A percentile compares a stretch with the other conserved stretches of the same genome.
Conservation (phyloP, 78 protist species). For the Tieghemostelium lacteum region DNA sequence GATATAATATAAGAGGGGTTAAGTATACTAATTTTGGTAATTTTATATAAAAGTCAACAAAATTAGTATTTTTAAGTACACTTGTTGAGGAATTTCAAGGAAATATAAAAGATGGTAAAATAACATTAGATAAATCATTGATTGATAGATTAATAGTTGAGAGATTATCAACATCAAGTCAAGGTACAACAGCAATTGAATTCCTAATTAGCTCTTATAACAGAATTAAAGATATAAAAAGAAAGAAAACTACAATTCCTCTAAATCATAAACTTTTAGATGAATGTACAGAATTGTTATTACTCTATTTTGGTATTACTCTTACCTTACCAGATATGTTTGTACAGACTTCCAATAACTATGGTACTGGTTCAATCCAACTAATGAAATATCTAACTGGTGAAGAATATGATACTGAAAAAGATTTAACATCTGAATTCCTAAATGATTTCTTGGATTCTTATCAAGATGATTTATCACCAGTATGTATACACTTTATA, state of each 20-base stretch:
- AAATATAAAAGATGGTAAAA: background rate
- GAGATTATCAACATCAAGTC: slow-evolving; percentile 15
- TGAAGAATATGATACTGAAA: slow-evolving; percentile 28
- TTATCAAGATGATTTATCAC: slow-evolving; percentile 30
- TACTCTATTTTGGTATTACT: slow-evolving; percentile 41
- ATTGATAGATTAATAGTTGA: slow-evolving; percentile 63
- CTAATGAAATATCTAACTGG: slow-evolving; percentile 33
- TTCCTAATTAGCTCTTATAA: slow-evolving; percentile 29
- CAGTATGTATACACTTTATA: background rate
- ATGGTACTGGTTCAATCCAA: slow-evolving; percentile 59
- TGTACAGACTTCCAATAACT: slow-evolving; percentile 8
- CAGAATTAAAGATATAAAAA: slow-evolving; percentile 34
- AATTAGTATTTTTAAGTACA: slow-evolving; percentile 33
- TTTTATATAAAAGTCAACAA: background rate
- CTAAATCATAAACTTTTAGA: slow-evolving; percentile 4
- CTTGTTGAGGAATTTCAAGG: slow-evolving; percentile 11
- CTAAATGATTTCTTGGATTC: slow-evolving; percentile 10
- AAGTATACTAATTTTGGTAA: too few species aligned
- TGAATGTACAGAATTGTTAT: slow-evolving; percentile 27
- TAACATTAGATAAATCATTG: background rate
- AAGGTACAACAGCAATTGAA: slow-evolving; percentile 17
- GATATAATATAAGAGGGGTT: too few species aligned
- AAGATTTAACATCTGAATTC: slow-evolving; percentile 47
- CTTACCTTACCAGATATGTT: slow-evolving; percentile 70
- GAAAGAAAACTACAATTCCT: background rate